Percentiles rank a stretch among this genome's conserved stretches.
Conservation (phyloP, 805 yeast genomes). For the Kuraishia ogatae region DNA sequence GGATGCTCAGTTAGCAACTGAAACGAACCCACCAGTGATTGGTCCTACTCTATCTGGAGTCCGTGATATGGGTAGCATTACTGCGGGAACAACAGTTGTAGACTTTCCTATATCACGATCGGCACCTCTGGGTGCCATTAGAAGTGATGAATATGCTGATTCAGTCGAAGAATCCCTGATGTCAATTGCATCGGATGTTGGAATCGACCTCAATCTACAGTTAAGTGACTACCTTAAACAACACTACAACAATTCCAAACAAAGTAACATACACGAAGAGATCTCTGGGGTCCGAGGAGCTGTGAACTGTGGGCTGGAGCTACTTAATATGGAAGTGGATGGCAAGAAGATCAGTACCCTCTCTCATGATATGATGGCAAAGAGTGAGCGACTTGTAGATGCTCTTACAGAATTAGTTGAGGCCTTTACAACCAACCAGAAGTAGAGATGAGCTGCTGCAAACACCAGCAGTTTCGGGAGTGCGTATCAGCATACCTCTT, state of each 20-base stretch:
- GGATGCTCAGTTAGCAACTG: neutral
- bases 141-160: neutral
- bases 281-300: slow-evolving; percentile 1
- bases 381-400: neutral
- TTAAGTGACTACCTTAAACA: slow-evolving; percentile 2
- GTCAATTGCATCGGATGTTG: slow-evolving; percentile 1
- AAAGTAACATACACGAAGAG: neutral
- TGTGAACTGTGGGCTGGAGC: slow-evolving; percentile 1
- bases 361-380: neutral
- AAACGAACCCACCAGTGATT: neutral
- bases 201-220: slow-evolving; percentile 2
- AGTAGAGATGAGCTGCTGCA: neutral
- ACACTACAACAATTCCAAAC: neutral
- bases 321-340: neutral
- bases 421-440: neutral
- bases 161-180: neutral
- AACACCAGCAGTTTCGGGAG: too few species aligned
- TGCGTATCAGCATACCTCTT: too few species aligned
- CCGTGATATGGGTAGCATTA: neutral
- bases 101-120: neutral
- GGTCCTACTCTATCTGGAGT: neutral
- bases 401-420: slow-evolving; percentile 1
- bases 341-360: neutral
- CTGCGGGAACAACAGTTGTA: neutral
- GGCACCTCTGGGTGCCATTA: neutral